Conservation (phyloP, 257 asterid genomes). For the Nicotiana obtusifolia region DNA sequence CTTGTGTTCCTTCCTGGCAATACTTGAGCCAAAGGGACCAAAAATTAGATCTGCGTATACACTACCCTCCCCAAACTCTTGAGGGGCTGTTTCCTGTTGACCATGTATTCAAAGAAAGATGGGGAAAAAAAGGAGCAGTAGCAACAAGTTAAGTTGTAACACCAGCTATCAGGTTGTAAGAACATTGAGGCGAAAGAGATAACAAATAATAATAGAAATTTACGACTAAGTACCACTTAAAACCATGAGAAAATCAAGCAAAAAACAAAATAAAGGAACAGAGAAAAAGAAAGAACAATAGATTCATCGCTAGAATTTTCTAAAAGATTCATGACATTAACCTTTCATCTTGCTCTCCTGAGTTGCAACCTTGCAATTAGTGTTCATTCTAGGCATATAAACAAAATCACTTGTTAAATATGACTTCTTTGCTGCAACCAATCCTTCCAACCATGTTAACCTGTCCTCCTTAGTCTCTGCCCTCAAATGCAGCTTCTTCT, state of each 20-base stretch:
- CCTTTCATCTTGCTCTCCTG: conserved; percentile 8
- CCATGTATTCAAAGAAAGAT: too few relatives aligned
- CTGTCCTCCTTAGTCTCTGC: conserved; percentile 22
- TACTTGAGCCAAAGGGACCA: background rate
- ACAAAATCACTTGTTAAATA: conserved; percentile 10
- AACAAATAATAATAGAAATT: too few relatives aligned
- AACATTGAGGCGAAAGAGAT: too few relatives aligned
- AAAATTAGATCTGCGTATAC: too few relatives aligned
- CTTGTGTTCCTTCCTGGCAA: conserved; percentile 16
- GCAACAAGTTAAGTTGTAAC: too few relatives aligned
- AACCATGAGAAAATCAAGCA: background rate
- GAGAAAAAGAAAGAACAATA: background rate
- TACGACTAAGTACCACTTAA: background rate
- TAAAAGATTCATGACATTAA: background rate
- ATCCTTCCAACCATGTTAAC: conserved; percentile 21
- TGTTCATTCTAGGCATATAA: conserved; percentile 8
- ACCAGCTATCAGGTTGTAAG: too few relatives aligned
- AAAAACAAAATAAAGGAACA: background rate
- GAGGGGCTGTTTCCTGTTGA: too few relatives aligned
- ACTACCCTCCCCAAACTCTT: too few relatives aligned
- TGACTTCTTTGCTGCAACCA: conserved; percentile 16
- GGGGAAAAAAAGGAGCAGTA: too few relatives aligned
- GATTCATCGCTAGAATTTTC: background rate
- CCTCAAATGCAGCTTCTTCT: conserved; percentile 24
- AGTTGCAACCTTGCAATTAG: conserved; percentile 13